Evolutionary conservation across 2,329 filamentous ascomycete species (phyloP), one percentile per base, ranked within the genome.

Genomic region (Exserohilum turcica): DNA sequence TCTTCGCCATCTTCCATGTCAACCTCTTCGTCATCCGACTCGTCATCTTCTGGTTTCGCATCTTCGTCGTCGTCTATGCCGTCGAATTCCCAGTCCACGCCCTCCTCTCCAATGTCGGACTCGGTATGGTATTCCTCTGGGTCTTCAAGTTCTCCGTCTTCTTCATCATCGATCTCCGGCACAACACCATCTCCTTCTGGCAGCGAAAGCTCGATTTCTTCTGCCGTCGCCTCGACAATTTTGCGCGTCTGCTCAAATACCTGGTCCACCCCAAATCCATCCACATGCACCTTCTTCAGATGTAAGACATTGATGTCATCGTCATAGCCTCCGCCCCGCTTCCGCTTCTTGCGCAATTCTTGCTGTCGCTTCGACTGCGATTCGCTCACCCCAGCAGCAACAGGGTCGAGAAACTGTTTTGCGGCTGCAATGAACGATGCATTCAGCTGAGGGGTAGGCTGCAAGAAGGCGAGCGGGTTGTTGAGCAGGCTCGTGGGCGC

Each of bases 191-290:
- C 61, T 19, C 70, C 50, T 21, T 56, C 47, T 45, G 73, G 76
- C 37, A 80, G 72, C 29, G 72, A 79, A 62, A 69, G 75, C 64
- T 84, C 80, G 3, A 84, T 78, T 66, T 87, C 81, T 15, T 78
- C 74, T 37, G 78, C 78, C 6, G 86, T 76, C 40, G 86, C 84
- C 57, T 89, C 82, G 52, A 97, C 86, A 16, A 97, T 91, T 65
- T 90, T 86, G 68, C 87, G 88, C 7, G 91, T 89, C 77, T 99
- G 94, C 74, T 97, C 91, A 90, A 93, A 99, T 37, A 99, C 87
- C 75, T 97, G 93, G 16, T 87, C 85, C 9, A 90, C 87, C 65
- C 89, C 90, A 64, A 97, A 96, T 0, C 93, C 94, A 52, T 96
- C 86, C 6, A 91, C 80, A 71, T 97, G 90, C 13, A 99, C 79